Base-by-base conservation (phyloP, 306 rosid genomes). In the Ceratonia siliqua region DNA sequence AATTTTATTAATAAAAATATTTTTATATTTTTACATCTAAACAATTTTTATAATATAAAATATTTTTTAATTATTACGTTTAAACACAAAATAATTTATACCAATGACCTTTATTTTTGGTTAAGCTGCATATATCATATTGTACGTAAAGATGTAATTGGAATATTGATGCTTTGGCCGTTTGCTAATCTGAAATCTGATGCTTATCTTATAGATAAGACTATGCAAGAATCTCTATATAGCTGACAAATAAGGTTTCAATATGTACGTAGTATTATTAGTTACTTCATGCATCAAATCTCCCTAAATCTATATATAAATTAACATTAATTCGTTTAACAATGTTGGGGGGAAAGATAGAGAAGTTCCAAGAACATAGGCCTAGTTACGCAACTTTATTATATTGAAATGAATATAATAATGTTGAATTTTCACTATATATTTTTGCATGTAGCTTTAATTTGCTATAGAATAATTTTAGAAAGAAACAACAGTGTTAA, bases 161-260 rank as follows among this genome's bases (percentile, higher is more conserved):
- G n/a, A n/a, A n/a, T 41, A 46, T 36, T 46, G 45, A 58, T 77
- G 43, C 21, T 65, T 75, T 28, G 73, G 66, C 25, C 54, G 25
- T 41, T 41, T 39, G 33, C 8, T 62, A 12, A 9, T n/a, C n/a
- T n/a, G n/a, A n/a, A n/a, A 14, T 38, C 46, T 13, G 25, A 7
- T 65, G 46, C 58, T 65, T 65, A 53, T 65, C 67, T 54, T 53
- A 13, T 54, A 27, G 56, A 64, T 52, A 64, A 17, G 66, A 66
- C 24, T 24, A 3, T 64, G 42, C 33, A 63, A 36, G 14, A 50
- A 62, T 12, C 13, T n/a, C 10, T 25, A 63, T 25, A 63, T 2
- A 32, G 3, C 13, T n/a, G 24, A 49, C 73, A 32, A 50, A 21
- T 28, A 28, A 28, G 32, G 32, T 56, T 56, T 25, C 38, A 0